Evolutionary conservation across 306 rosid species (phyloP).

Genomic region (Carpinus viminea): DNA sequence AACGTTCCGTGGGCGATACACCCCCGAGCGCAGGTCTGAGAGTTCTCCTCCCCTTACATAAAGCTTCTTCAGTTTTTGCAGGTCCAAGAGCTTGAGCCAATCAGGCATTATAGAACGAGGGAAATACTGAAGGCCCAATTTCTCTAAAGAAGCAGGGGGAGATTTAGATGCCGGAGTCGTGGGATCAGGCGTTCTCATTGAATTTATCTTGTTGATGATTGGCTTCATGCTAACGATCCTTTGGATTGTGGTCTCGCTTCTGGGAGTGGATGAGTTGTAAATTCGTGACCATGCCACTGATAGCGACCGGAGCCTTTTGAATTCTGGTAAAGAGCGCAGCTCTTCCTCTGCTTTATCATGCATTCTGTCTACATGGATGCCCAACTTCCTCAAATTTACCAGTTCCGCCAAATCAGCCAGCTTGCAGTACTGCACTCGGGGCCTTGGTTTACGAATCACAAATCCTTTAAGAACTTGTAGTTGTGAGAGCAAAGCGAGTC

Average conservation of each 20-base stretch:
- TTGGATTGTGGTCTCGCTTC: no score
- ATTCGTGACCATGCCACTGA: slow-evolving; percentile 20
- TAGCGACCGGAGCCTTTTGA: slow-evolving; percentile 4
- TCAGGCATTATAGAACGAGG: not conserved
- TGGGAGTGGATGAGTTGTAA: no score
- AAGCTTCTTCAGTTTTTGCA: not conserved
- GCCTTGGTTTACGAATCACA: not conserved
- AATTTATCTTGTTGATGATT: no score
- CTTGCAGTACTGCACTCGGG: not conserved
- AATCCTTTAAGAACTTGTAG: slow-evolving; percentile 30
- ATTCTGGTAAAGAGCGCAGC: not conserved
- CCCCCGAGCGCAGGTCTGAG: not conserved
- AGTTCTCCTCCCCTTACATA: slow-evolving; percentile 19
- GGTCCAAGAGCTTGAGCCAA: not conserved
- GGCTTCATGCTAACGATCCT: no score
- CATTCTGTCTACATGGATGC: slow-evolving; percentile 11
- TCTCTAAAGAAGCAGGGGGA: not conserved
- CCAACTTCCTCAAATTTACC: slow-evolving; percentile 15
- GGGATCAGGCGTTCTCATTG: no score
- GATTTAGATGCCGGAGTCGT: not conserved
- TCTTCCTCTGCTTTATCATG: not conserved
- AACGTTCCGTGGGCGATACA: not conserved
- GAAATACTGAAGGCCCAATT: slow-evolving; percentile 23
- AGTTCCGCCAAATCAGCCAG: not conserved
- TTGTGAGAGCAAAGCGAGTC: slow-evolving; percentile 15